phyloP scores from a whole-genome alignment of 2,329 filamentous ascomycete species.

The Fusarium oxysporum region DNA sequence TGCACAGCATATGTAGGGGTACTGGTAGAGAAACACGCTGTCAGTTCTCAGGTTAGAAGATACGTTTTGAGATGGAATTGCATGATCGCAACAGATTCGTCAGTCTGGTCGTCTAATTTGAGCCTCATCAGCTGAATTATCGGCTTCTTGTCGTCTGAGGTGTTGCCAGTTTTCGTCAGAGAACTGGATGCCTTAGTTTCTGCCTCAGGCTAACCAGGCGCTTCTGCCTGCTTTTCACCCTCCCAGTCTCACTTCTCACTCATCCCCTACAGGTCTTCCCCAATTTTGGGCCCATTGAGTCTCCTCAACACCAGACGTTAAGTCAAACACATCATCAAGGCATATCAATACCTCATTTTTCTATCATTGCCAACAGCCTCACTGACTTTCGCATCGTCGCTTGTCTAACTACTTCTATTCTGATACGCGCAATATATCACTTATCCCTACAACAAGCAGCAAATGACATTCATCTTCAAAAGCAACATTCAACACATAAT shows the following conservation, averaged over 20 bases:
- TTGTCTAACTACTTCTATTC: background rate
- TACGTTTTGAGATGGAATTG: background rate
- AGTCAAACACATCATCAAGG: background rate
- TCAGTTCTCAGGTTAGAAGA: background rate
- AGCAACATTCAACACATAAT: background rate
- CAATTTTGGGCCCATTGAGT: background rate
- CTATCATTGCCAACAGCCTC: too few species aligned
- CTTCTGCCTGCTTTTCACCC: conserved; percentile 4
- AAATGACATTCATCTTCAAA: background rate
- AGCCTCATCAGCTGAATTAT: background rate
- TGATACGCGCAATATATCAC: too few species aligned
- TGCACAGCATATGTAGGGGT: background rate
- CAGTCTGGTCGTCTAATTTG: background rate
- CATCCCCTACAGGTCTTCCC: background rate
- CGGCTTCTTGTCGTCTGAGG: background rate
- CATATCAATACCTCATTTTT: too few species aligned
- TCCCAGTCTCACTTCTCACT: background rate
- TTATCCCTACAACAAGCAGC: background rate
- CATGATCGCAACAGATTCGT: background rate
- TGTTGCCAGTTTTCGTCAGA: background rate
- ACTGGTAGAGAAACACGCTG: background rate
- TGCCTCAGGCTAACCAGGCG: conserved; percentile 13
- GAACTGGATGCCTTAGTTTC: background rate
- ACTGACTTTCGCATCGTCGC: rapidly evolving
- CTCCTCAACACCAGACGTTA: background rate